Evolutionary conservation across 345 rosid genomes (phyloP).

Genomic region (Rubroshorea leprosula): DNA sequence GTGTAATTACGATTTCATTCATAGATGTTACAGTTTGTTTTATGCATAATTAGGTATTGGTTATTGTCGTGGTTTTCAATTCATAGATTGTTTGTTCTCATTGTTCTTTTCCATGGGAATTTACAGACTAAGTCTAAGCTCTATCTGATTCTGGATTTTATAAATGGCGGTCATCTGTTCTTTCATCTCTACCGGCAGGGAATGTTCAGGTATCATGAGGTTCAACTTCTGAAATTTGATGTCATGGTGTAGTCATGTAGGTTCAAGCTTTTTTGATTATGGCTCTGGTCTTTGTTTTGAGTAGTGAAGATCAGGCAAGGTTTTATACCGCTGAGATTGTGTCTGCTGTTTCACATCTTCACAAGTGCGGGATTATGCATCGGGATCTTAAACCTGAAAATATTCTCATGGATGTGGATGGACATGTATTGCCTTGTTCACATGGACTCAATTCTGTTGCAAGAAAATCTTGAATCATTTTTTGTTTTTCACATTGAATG

Average conservation of each 20-base stretch:
- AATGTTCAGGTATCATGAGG: slow-evolving; percentile 45
- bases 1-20: background rate
- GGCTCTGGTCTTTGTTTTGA: slow-evolving; percentile 12
- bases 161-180: slow-evolving; percentile 77
- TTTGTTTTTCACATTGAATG: slow-evolving; percentile 6
- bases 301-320: slow-evolving; percentile 74
- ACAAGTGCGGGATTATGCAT: slow-evolving; percentile 57
- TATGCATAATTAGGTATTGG: too few relatives aligned
- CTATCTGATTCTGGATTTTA: slow-evolving; percentile 65
- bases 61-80: too few relatives aligned
- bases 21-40: too few relatives aligned
- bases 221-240: background rate
- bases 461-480: background rate
- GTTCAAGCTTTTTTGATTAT: slow-evolving; percentile 13
- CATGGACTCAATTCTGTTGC: slow-evolving; percentile 8
- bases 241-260: background rate
- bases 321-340: slow-evolving; percentile 69
- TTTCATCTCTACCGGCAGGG: slow-evolving; percentile 67
- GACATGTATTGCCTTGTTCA: slow-evolving; percentile 44
- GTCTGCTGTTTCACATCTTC: slow-evolving; percentile 74
- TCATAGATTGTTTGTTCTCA: background rate
- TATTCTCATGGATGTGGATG: slow-evolving; percentile 58
- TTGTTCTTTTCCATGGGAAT: background rate
- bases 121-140: slow-evolving; percentile 68
- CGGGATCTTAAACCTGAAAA: slow-evolving; percentile 82